Conservation (phyloP, 495 filamentous ascomycete genomes). For the Hyphodiscus hymeniophilus region DNA sequence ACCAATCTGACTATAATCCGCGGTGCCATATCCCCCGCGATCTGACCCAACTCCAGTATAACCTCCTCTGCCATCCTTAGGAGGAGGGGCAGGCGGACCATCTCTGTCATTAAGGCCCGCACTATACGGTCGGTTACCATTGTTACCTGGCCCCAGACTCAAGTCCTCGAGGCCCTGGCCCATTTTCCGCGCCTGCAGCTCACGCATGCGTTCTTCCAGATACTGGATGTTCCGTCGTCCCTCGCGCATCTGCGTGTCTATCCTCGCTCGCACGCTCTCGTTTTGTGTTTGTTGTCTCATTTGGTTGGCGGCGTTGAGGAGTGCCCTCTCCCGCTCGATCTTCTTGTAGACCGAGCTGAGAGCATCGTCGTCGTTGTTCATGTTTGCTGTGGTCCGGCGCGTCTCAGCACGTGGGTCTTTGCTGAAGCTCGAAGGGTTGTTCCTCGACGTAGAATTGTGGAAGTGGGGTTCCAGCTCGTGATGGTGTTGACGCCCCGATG, state of each 20-base stretch:
- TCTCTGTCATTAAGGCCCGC: slow-evolving; percentile 31
- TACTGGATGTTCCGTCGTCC: slow-evolving; percentile 88
- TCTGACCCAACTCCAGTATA: slow-evolving; percentile 27
- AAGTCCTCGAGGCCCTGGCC: slow-evolving; percentile 56
- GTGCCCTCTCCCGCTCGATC: slow-evolving; percentile 94
- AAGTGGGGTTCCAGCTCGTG: neutral
- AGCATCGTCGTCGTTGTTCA: slow-evolving; percentile 73
- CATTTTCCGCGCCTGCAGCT: slow-evolving; percentile 74
- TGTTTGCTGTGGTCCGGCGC: slow-evolving; percentile 26
- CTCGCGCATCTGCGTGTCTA: slow-evolving; percentile 90
- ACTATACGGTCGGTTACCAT: slow-evolving; percentile 30
- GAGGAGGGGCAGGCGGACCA: slow-evolving; percentile 50
- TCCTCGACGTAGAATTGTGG: neutral
- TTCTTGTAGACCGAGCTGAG: slow-evolving; percentile 86
- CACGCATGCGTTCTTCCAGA: slow-evolving; percentile 80
- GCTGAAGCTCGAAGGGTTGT: no score
- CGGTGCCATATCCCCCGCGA: slow-evolving; percentile 34
- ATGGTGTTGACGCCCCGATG: neutral
- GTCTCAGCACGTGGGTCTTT: slow-evolving; percentile 13
- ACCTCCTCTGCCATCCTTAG: slow-evolving; percentile 45
- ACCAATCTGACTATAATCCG: slow-evolving; percentile 38
- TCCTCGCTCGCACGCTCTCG: slow-evolving; percentile 73
- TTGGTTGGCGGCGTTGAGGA: slow-evolving; percentile 87
- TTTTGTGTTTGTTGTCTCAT: slow-evolving; percentile 96
- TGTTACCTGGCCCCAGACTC: slow-evolving; percentile 36